A percentile compares a stretch with the other conserved stretches of the same genome.
These are phyloP conservation scores for Exophiala oligosperma DNA, from an alignment of 2,329 filamentous ascomycete species.

Conservation along the genomic window DNA sequence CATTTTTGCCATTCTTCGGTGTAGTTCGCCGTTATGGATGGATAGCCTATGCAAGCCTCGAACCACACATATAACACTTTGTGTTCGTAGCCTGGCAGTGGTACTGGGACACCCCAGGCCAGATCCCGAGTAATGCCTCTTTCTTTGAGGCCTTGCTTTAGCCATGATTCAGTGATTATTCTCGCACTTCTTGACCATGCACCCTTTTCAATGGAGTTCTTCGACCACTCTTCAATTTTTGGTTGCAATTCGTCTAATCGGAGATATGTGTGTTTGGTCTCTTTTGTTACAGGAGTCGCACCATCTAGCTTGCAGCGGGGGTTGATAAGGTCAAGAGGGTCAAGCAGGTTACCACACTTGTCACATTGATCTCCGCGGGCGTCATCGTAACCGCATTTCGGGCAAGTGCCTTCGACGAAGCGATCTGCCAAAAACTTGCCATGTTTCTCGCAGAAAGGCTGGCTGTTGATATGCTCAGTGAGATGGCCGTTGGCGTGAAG, in stretches of 20 bases:
- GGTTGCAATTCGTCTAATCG: constrained; percentile 79
- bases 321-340: constrained; percentile 75
- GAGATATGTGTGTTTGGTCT: constrained; percentile 92
- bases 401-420: constrained; percentile 54
- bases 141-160: constrained; percentile 75
- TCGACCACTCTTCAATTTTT: constrained; percentile 74
- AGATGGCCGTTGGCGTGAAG: constrained; percentile 87
- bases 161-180: constrained; percentile 48
- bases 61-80: constrained; percentile 95
- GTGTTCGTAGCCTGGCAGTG: constrained; percentile 62
- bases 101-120: constrained; percentile 76
- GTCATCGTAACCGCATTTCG: constrained; percentile 61
- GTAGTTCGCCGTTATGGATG: constrained; percentile 91
- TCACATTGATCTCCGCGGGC: constrained; percentile 75
- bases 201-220: constrained; percentile 70
- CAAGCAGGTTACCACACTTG: constrained; percentile 70
- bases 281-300: constrained; percentile 72
- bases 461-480: constrained; percentile 80
- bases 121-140: constrained; percentile 90
- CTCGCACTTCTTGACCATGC: constrained; percentile 47
- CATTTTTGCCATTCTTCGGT: constrained; percentile 88
- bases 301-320: constrained; percentile 91
- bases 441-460: constrained; percentile 86
- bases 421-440: constrained; percentile 72
- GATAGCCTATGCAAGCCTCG: constrained; percentile 89